Conservation (phyloP, 768 basidiomycete species). For the Lanmaoa rubissima region DNA sequence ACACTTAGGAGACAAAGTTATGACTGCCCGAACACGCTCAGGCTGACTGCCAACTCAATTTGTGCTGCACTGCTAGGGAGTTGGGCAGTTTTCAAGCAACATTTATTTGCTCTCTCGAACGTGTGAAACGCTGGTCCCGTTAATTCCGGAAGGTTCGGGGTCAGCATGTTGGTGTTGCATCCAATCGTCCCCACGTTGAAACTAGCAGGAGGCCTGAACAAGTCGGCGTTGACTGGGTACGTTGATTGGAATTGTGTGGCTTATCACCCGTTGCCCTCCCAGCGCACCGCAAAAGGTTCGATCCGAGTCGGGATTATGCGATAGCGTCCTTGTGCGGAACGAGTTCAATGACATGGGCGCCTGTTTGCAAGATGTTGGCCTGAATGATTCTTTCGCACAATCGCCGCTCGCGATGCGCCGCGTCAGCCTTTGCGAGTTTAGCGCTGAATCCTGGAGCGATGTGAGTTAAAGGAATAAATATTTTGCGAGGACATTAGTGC, state of each 20-base stretch:
- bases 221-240: neutral
- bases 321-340: neutral
- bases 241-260: neutral
- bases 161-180: neutral
- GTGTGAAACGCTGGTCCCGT: too few relatives aligned
- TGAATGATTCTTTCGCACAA: neutral
- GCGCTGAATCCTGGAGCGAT: too few relatives aligned
- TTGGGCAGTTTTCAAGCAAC: too few relatives aligned
- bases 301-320: neutral
- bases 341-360: neutral
- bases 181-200: neutral
- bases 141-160: too few relatives aligned
- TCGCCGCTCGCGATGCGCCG: neutral
- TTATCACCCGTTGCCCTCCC: neutral
- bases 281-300: too few relatives aligned
- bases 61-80: too few relatives aligned
- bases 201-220: neutral
- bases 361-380: neutral
- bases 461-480: too few relatives aligned
- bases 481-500: too few relatives aligned
- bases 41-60: too few relatives aligned
- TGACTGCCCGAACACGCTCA: too few relatives aligned
- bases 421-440: neutral
- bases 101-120: too few relatives aligned
- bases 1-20: too few relatives aligned